Evolutionary conservation across 1,284 basidiomycete species (phyloP).

Genomic region (Athelia psychrophila): DNA sequence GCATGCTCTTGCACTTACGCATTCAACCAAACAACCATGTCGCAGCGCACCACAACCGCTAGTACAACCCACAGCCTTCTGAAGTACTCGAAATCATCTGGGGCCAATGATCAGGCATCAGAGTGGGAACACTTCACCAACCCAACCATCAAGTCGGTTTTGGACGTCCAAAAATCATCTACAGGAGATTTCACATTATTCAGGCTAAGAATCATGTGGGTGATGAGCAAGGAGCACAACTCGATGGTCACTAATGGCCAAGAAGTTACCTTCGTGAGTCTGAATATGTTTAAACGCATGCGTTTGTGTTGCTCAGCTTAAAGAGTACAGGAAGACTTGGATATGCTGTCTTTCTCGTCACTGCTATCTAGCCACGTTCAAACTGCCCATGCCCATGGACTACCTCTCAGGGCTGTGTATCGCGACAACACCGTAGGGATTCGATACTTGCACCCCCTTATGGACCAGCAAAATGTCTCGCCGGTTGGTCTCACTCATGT

Average conservation of each 20-base stretch:
- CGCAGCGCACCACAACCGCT: background rate
- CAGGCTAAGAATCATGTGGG: conserved; percentile 62
- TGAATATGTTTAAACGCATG: background rate
- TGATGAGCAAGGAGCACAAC: conserved; percentile 38
- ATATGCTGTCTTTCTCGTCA: conserved; percentile 62
- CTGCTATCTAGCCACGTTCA: conserved; percentile 23
- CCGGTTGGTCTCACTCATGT: conserved; percentile 32
- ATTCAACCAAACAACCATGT: no score
- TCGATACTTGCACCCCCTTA: conserved; percentile 59
- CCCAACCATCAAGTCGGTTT: conserved; percentile 55
- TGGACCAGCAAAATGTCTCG: conserved; percentile 27
- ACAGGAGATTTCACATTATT: conserved; percentile 54
- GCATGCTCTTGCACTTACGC: no score
- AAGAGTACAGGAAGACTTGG: conserved; percentile 62
- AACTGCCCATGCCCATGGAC: conserved; percentile 36
- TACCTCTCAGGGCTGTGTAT: conserved; percentile 75
- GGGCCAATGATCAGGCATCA: conserved; percentile 27
- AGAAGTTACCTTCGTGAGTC: conserved; percentile 64
- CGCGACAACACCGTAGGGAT: conserved; percentile 69
- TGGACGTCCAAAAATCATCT: conserved; percentile 56
- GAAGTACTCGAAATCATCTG: conserved; percentile 70
- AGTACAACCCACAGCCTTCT: conserved; percentile 27
- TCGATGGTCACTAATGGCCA: conserved; percentile 38
- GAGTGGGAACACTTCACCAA: conserved; percentile 81
- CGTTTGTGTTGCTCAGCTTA: background rate